These are phyloP conservation scores for Rhizopogon sp. DNA, from an alignment of 768 basidiomycete species.

Conservation along the genomic window DNA sequence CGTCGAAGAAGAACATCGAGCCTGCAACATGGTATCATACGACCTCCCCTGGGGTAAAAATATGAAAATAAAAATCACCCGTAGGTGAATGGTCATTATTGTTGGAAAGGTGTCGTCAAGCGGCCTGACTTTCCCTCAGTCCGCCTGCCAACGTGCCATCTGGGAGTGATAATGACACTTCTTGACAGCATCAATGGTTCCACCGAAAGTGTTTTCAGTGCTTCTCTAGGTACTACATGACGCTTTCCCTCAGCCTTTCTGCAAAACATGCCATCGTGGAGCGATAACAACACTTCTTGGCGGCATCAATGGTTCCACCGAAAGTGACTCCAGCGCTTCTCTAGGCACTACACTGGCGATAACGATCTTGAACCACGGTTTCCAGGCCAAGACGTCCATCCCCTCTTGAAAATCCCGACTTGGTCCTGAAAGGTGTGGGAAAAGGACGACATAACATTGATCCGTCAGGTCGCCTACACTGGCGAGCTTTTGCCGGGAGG, in stretches of 20 bases:
- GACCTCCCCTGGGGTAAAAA: too few species aligned
- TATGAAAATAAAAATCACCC: too few species aligned
- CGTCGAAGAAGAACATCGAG: too few species aligned
- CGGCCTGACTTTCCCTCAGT: too few species aligned
- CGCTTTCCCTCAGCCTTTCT: neutral
- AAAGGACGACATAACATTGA: slow-evolving; percentile 30
- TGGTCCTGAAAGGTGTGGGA: slow-evolving; percentile 19
- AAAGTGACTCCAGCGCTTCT: slow-evolving; percentile 13
- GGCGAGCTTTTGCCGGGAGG: slow-evolving; percentile 12
- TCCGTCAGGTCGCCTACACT: slow-evolving; percentile 12
- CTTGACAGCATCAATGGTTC: slow-evolving; percentile 25
- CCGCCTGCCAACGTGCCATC: too few species aligned
- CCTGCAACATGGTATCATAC: too few species aligned
- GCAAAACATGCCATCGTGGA: slow-evolving; percentile 21
- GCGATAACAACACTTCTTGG: slow-evolving; percentile 24
- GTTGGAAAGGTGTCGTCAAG: too few species aligned
- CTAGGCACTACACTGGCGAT: slow-evolving; percentile 12
- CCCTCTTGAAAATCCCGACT: slow-evolving; percentile 36
- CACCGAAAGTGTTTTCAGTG: slow-evolving; percentile 15
- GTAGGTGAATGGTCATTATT: too few species aligned
- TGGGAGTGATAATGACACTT: slow-evolving; percentile 9
- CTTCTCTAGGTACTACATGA: slow-evolving; percentile 4
- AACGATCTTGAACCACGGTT: slow-evolving; percentile 44
- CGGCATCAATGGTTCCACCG: slow-evolving; percentile 21
- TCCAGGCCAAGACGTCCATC: slow-evolving; percentile 39